These are phyloP conservation scores for Amanita rimosa DNA, from an alignment of 768 basidiomycete genomes.

Conservation along the genomic window DNA sequence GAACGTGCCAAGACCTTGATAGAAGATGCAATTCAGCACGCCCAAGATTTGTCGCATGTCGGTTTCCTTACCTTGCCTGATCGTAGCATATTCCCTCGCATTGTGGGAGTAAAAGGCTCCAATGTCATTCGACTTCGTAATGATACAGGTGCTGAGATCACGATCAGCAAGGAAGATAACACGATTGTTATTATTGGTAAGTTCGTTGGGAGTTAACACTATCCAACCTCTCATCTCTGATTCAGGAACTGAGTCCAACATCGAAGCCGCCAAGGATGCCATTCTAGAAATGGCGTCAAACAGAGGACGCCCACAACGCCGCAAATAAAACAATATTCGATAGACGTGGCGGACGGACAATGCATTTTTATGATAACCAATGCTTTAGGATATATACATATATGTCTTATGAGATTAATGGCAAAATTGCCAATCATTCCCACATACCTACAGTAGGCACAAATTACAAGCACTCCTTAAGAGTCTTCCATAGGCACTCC, in stretches of 20 bases:
- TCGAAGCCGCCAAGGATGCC: slow-evolving; percentile 65
- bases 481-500: slow-evolving; percentile 11
- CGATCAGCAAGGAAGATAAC: slow-evolving; percentile 79
- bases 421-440: background rate
- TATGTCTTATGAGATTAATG: slow-evolving; percentile 1
- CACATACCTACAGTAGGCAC: background rate
- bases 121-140: slow-evolving; percentile 81
- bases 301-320: slow-evolving; percentile 27
- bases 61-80: slow-evolving; percentile 80
- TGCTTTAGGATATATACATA: slow-evolving; percentile 1
- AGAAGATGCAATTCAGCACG: slow-evolving; percentile 59
- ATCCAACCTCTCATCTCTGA: slow-evolving; percentile 1
- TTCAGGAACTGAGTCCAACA: slow-evolving; percentile 56
- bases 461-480: background rate
- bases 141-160: slow-evolving; percentile 89
- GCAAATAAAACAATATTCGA: slow-evolving; percentile 20
- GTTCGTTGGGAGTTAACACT: slow-evolving; percentile 11
- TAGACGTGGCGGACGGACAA: background rate
- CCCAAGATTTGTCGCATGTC: slow-evolving; percentile 63
- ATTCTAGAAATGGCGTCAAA: slow-evolving; percentile 50
- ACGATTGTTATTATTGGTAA: slow-evolving; percentile 81
- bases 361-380: background rate
- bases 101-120: slow-evolving; percentile 86
- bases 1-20: slow-evolving; percentile 65
- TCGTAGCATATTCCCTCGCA: slow-evolving; percentile 81